Percentiles rank a stretch among this genome's conserved stretches.
These are phyloP conservation scores for Phycomyces nitens DNA, from an alignment of 192 early-diverging fungal genomes.

Conservation along the genomic window DNA sequence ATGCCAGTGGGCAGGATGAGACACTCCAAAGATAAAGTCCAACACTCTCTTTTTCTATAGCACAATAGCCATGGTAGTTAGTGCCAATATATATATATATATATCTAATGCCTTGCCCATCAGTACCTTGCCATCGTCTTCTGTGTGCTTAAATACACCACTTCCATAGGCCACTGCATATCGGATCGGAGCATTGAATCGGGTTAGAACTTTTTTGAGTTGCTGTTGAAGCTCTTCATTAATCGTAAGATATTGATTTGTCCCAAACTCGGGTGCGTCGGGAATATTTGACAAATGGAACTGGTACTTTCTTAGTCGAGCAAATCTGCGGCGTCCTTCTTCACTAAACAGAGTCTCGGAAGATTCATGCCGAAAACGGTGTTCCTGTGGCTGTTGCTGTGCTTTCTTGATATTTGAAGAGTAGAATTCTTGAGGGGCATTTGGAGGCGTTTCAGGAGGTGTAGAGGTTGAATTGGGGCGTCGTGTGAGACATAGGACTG, in stretches of 20 bases:
- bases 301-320: conserved; percentile 17
- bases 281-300: conserved; percentile 37
- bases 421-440: no score
- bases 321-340: conserved; percentile 5
- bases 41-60: conserved; percentile 73
- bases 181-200: conserved; percentile 56
- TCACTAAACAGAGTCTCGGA: neutral
- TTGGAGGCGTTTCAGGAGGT: no score
- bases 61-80: no score
- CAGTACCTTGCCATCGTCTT: conserved; percentile 62
- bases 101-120: neutral
- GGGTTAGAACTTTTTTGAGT: conserved; percentile 44
- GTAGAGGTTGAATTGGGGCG: no score
- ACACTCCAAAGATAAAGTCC: conserved; percentile 94
- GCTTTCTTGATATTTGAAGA: neutral
- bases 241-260: conserved; percentile 57
- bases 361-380: neutral
- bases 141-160: conserved; percentile 87
- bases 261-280: conserved; percentile 52
- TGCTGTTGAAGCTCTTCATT: conserved; percentile 47
- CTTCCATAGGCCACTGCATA: conserved; percentile 95
- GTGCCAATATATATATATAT: no score
- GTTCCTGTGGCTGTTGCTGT: neutral
- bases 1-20: conserved; percentile 96
- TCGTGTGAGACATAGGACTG: no score